Percentiles rank a stretch among this genome's conserved stretches.
Evolutionary conservation across 2,329 filamentous ascomycete genomes (phyloP).

Genomic region (Colletotrichum costaricense): DNA sequence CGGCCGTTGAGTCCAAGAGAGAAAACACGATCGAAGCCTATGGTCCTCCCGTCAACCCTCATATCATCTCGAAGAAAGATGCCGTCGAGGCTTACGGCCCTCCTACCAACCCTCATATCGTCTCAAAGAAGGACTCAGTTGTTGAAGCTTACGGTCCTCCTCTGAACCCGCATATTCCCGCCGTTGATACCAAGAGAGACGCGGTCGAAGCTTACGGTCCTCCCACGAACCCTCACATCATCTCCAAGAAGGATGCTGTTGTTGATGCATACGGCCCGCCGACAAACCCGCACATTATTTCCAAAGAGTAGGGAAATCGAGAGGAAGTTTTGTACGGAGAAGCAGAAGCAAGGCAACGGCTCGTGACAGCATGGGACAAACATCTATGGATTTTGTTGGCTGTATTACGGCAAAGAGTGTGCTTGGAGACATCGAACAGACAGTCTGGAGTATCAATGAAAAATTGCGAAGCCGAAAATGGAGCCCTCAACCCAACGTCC

Average conservation of each 20-base stretch:
- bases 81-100: conserved; percentile 15
- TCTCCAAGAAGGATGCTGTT: conserved; percentile 1
- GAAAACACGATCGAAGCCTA: conserved; percentile 18
- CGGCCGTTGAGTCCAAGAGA: neutral
- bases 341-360: neutral
- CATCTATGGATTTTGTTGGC: neutral
- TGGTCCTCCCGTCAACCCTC: conserved; percentile 18
- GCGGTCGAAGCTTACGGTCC: conserved; percentile 23
- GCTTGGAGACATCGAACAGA: neutral
- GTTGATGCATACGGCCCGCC: conserved; percentile 22
- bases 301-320: neutral
- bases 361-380: neutral
- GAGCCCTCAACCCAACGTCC: too few relatives aligned
- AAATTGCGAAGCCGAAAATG: too few relatives aligned
- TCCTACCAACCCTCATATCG: conserved; percentile 20
- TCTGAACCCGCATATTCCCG: conserved; percentile 15
- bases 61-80: conserved; percentile 9
- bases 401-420: too few relatives aligned
- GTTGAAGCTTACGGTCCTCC: conserved; percentile 27
- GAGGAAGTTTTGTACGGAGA: neutral
- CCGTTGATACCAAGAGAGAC: conserved; percentile 4
- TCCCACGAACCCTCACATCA: conserved; percentile 23
- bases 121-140: conserved; percentile 5
- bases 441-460: too few relatives aligned
- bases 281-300: conserved; percentile 19